Evolutionary conservation across 805 yeast genomes (phyloP), one percentile per base, ranked within the genome.

Genomic region (Nakazawaea populi): DNA sequence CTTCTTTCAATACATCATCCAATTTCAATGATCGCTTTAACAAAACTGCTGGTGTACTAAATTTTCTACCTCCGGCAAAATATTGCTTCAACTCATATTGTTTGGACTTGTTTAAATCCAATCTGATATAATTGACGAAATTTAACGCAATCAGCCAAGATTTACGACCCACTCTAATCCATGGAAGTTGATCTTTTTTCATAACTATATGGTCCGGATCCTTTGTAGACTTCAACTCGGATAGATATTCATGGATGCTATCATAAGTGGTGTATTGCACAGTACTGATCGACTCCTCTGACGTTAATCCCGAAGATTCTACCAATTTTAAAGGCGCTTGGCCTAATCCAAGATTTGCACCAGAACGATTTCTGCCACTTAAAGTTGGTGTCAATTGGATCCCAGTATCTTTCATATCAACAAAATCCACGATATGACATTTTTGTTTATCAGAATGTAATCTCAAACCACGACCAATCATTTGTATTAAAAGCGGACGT

Each of bases 391-490:
- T 72, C 1, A 85, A 74, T 11, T 73, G 73, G 4, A 84, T 69
- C 3, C 85, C 85, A 0, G 71, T 69, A n/a, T 69, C 70, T 11
- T 70, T 71, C 0, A 83, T 74, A 9, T 83, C 87, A n/a, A 83
- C 87, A 65, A 89, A 80, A 62, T 90, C 96, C 1, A 89, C 74
- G 5, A 91, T 74, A 58, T 84, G 85, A 59, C 97, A 89, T 53
- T 72, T 69, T 2, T 72, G 64, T 60, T 91, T 91, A 0, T 75
- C 79, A 2, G 74, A 69, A 58, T 81, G 82, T 11, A 79, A 56
- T 37, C 98, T 68, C 40, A 91, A 67, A 0, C 97, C 98, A 51
- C 98, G 73, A 0, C 98, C 98, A 18, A 91, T 76, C 96, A 91
- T 91, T 62, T 91, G 98, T 14, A 82, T 74, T 37, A 89, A 66